A percentile compares a stretch with the other conserved stretches of the same genome.
These are phyloP conservation scores for Carex scoparia DNA, from an alignment of 176 grass and related monocot species.

Conservation along the genomic window DNA sequence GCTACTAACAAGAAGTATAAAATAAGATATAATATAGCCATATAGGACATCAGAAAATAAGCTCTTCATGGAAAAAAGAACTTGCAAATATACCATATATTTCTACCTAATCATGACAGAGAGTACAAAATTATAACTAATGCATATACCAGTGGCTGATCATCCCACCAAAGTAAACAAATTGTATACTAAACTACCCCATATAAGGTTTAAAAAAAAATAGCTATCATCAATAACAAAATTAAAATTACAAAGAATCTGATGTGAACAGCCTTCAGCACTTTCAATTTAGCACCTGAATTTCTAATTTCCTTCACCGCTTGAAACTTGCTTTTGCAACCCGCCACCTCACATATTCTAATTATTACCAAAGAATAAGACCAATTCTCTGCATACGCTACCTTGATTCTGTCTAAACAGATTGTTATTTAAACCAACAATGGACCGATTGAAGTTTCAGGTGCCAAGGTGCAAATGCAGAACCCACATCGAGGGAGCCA, in stretches of 20 bases:
- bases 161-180: conserved; percentile 5
- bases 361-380: conserved; percentile 17
- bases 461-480: conserved; percentile 16
- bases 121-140: conserved; percentile 21
- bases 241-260: conserved; percentile 25
- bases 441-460: neutral
- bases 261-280: neutral
- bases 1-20: neutral
- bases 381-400: neutral
- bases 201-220: neutral
- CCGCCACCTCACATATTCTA: neutral
- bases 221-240: conserved; percentile 20
- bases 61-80: neutral
- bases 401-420: conserved; percentile 25
- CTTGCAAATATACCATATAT: conserved; percentile 11
- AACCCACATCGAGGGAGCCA: conserved; percentile 1
- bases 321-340: neutral
- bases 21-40: neutral
- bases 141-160: conserved; percentile 17
- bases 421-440: conserved; percentile 30
- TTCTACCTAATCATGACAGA: conserved; percentile 22
- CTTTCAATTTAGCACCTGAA: conserved; percentile 14
- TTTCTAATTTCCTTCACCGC: neutral
- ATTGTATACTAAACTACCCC: conserved; percentile 29
- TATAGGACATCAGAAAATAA: neutral